A percentile compares a stretch with the other conserved stretches of the same genome.
These are phyloP conservation scores for Alectoria sarmentosa DNA, from an alignment of 495 filamentous ascomycete genomes.

Conservation along the genomic window DNA sequence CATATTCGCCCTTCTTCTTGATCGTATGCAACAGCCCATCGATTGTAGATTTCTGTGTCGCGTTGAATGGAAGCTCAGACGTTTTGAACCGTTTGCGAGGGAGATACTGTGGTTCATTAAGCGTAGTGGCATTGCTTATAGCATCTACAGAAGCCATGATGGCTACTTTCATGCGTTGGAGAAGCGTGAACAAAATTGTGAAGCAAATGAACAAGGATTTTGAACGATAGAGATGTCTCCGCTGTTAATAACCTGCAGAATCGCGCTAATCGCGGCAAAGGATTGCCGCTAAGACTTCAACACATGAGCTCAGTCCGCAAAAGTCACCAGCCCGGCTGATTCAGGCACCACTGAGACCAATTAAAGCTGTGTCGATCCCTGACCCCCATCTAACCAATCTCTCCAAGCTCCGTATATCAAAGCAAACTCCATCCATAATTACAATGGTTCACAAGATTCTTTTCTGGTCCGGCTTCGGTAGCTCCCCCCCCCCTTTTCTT, in stretches of 20 bases:
- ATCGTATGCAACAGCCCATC: constrained; percentile 72
- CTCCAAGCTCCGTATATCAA: neutral
- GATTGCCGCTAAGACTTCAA: neutral
- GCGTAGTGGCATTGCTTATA: constrained; percentile 20
- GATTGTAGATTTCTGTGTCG: constrained; percentile 64
- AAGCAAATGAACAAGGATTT: neutral
- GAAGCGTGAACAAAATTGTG: neutral
- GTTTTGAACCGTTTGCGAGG: constrained; percentile 70
- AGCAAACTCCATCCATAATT: constrained; percentile 20
- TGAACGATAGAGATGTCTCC: neutral
- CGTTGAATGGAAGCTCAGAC: constrained; percentile 71
- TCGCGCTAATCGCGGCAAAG: neutral
- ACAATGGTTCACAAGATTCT: constrained; percentile 66
- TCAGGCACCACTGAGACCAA: constrained; percentile 3
- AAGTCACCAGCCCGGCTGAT: neutral
- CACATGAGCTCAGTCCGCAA: neutral
- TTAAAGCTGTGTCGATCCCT: neutral
- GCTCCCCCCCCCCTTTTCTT: constrained; percentile 27
- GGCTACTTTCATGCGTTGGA: constrained; percentile 6
- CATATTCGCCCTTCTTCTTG: constrained; percentile 88
- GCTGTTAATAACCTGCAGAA: neutral
- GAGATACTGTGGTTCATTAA: constrained; percentile 34
- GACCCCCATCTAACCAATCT: neutral
- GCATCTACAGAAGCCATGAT: constrained; percentile 42
- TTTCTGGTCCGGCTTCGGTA: constrained; percentile 98